Conservation (phyloP, 805 yeast genomes). For the Barnettozyma pratensis region DNA sequence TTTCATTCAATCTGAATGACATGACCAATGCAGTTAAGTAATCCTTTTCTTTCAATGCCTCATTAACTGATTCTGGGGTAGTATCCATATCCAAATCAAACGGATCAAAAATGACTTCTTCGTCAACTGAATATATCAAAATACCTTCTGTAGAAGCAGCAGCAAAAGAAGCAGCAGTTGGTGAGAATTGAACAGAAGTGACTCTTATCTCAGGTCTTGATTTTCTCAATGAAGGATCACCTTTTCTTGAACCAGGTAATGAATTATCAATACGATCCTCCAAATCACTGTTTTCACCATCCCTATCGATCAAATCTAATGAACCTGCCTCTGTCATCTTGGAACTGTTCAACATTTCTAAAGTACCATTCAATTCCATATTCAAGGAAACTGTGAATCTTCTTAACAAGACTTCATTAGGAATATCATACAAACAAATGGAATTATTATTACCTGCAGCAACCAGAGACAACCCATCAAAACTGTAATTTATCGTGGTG, state of each 20-base stretch:
- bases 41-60: conserved; percentile 48
- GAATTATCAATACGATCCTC: conserved; percentile 74
- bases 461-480: conserved; percentile 81
- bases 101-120: conserved; percentile 78
- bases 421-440: conserved; percentile 85
- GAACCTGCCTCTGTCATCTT: conserved; percentile 88
- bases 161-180: conserved; percentile 85
- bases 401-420: conserved; percentile 78
- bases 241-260: conserved; percentile 80
- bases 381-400: conserved; percentile 83
- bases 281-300: conserved; percentile 79
- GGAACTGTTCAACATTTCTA: conserved; percentile 69
- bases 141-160: conserved; percentile 96
- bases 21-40: conserved; percentile 78
- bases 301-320: conserved; percentile 71
- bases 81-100: conserved; percentile 90
- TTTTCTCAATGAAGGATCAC: conserved; percentile 71
- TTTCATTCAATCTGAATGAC: conserved; percentile 91
- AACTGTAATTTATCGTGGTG: conserved; percentile 74
- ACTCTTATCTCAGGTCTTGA: conserved; percentile 82
- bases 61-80: conserved; percentile 72
- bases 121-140: conserved; percentile 75
- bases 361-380: conserved; percentile 88
- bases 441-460: conserved; percentile 95
- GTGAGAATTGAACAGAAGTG: conserved; percentile 74